Evolutionary conservation across 441 rosid genomes (phyloP), one percentile per base, ranked within the genome.

Genomic region (Melastoma candidum): DNA sequence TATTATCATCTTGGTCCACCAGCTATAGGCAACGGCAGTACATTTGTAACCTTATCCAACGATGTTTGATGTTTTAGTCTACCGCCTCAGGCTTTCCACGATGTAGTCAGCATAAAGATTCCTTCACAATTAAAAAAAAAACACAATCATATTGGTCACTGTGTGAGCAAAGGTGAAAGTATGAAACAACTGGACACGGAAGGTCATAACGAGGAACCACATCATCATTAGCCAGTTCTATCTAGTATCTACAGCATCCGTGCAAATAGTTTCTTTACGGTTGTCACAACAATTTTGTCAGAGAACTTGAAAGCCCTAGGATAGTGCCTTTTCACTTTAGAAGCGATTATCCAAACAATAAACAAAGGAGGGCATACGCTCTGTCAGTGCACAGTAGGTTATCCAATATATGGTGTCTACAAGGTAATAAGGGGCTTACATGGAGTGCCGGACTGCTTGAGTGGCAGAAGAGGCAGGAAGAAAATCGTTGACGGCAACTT

Each of bases 401-500:
- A 32, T 32, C 12, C 41, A 4, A 11, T 26, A 41, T 41, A 32
- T 41, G 43, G 9, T 44, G 41, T 12, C 44, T 12, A 44, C 22
- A 14, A 14, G 44, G 10, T 52, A 9, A 26, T 12, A 12, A 32
- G 22, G 62, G 11, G 56, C 85, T 75, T 71, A 84, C 87, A 81
- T 75, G 55, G 85, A 79, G 65, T 84, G 71, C 71, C 80, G 77
- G 66, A 84, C 65, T 47, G 75, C 87, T 2, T 81, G 75, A 41
- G 60, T 74, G 14, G 92, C 92, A 70, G 78, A 57, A 11, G 80
- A 53, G 49, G 85, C 83, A 0, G 87, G 87, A 51, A 84, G 80
- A 55, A 84, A 84, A 69, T 81, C 85, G 32, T 84, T 67, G n/a
- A 84, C 92, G 0, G 87, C 92, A 48, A 84, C 87, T 58, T 84